Evolutionary conservation across 495 filamentous ascomycete species (phyloP).

Genomic region (Penicillium malachiteum): DNA sequence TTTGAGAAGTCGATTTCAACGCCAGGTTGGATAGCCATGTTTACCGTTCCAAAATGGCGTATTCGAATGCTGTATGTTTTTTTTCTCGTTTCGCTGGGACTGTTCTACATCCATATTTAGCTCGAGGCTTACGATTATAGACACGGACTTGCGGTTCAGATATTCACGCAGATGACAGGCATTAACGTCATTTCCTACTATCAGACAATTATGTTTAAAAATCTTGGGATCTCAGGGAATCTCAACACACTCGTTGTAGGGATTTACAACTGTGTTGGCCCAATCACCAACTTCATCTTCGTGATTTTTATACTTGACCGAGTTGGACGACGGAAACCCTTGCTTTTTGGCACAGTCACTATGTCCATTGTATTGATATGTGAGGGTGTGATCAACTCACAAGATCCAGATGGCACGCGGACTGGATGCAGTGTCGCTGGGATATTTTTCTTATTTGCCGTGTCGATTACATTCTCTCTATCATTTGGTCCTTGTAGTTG

Average conservation of each 20-base stretch:
- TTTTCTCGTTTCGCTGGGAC: no score
- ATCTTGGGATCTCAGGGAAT: constrained; percentile 53
- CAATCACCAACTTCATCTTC: constrained; percentile 48
- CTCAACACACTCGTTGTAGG: constrained; percentile 54
- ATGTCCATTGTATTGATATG: constrained; percentile 45
- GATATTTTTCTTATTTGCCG: constrained; percentile 51
- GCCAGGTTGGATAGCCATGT: constrained; percentile 51
- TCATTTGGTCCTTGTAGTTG: constrained; percentile 49
- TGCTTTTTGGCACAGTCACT: constrained; percentile 39
- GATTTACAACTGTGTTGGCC: constrained; percentile 61
- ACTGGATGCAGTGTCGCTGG: constrained; percentile 41
- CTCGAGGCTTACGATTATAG: not conserved
- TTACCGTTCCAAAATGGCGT: constrained; percentile 50
- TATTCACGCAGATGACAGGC: constrained; percentile 50
- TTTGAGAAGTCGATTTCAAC: constrained; percentile 45
- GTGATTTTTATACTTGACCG: constrained; percentile 44
- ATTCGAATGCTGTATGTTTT: constrained; percentile 47
- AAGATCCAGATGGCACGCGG: constrained; percentile 35
- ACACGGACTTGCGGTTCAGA: constrained; percentile 31
- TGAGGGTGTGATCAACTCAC: constrained; percentile 41
- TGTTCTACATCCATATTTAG: not conserved
- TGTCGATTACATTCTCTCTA: constrained; percentile 46
- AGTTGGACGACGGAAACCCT: constrained; percentile 36
- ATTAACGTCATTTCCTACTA: constrained; percentile 62
- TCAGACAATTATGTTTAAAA: constrained; percentile 58